Evolutionary conservation across 192 early-diverging fungal genomes (phyloP), one percentile per base, ranked within the genome.

Genomic region (Podila epicladia): DNA sequence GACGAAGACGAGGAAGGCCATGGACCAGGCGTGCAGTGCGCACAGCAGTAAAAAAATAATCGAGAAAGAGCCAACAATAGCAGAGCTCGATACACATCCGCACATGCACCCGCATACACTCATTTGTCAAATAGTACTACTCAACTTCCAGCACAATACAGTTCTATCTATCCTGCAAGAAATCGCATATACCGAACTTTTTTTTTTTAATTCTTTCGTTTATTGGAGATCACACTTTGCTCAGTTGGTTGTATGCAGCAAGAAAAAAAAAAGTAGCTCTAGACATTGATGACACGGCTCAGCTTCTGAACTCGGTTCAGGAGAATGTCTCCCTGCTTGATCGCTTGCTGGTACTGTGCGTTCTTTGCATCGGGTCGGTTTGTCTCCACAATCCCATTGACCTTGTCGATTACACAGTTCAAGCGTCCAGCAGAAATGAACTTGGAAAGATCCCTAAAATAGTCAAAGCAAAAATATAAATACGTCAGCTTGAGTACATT

Each of bases 391-490:
- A 98, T 92, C 11, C 98, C 98, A 69, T 92, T 94, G 13, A 99
- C 98, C 84, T 99, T 99, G 86, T 99, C 98, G 85, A 99, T 98
- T 15, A 98, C 97, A 69, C 96, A 97, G 86, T 99, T 97, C 50
- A 99, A 87, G 38, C 98, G 94, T 15, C 97, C 96, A 15, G 96
- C 93, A 22, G 97, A 95, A 82, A 99, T 96, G 83, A 97, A 98
- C 65, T 92, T 93, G 59, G 95, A 93, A 64, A 99, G 84, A 82
- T 99, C 98, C 75, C 93, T 95, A 64, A 17, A 28, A 51, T 58
- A 33, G 15, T 32, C 59, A 49, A 19, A 58, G 13, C 48, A 58
- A 61, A 61, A 26, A 35, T 0, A 41, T 51, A 35, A 65, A 28
- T 29, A 66, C 61, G 41, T 37, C 35, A 67, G 37, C 15, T 12